Evolutionary conservation across 2,329 filamentous ascomycete genomes (phyloP), one percentile per base, ranked within the genome.

Genomic region (Xylariaceae sp.): DNA sequence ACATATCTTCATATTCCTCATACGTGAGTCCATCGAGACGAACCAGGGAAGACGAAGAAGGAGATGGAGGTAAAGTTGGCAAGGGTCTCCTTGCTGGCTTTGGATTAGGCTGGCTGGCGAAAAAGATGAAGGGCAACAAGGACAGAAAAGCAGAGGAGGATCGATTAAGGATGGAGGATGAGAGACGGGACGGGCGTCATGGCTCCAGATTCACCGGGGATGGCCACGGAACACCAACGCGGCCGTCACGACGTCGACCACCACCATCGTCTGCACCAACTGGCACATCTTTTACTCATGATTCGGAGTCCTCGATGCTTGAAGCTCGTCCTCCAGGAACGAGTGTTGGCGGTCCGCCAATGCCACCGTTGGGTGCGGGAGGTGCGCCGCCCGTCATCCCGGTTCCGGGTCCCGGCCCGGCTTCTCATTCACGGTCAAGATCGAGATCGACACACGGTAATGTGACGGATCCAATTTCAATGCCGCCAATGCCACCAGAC

Each of bases 181-280:
- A 81, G 40, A 73, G 77, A 62, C 81, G 85, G 50, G 82, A 85
- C 20, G 82, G 89, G 4, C 83, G 82, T 37, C 81, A 81, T 29
- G 79, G 81, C n/a, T 84, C 86, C 20, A 80, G 80, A 64, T 91
- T 84, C 59, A 91, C 89, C 2, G 89, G 85, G 23, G 89, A 92
- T 68, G 87, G 87, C 21, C 78, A 81, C 57, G 75, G 77, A 16
- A 80, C 83, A 1, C 71, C 77, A 0, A 74, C 80, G 46, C 74
- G 73, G 40, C 69, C 72, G 43, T 67, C 72, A 21, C 68, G 70
- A 45, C 70, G 69, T 57, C 65, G 69, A 32, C 66, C 68, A 20
- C 57, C 68, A 7, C 61, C 60, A 12, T 65, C 63, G 26, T 61
- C 64, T 14, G 67, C 67, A 14, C 63, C 63, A 44, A 70, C 69